Evolutionary conservation across 2,329 filamentous ascomycete species (phyloP).

Genomic region (Cladophialophora exuberans): DNA sequence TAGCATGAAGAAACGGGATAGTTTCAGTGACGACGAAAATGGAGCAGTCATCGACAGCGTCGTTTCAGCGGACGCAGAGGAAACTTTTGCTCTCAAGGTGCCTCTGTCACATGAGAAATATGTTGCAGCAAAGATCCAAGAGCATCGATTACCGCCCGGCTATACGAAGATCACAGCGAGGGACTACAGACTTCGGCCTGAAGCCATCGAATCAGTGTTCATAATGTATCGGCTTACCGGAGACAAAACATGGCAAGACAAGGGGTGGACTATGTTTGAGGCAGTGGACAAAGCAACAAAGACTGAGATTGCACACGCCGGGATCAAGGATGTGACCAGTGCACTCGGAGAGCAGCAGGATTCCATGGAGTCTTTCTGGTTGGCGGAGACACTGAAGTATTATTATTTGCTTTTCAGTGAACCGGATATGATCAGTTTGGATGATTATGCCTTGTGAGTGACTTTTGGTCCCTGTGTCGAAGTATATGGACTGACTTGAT

Average conservation of each 20-base stretch:
- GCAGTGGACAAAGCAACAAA: constrained; percentile 64
- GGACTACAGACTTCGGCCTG: constrained; percentile 58
- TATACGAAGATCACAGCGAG: constrained; percentile 44
- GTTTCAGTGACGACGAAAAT: constrained; percentile 24
- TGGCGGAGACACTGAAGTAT: constrained; percentile 56
- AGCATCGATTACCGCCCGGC: constrained; percentile 48
- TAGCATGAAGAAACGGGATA: constrained; percentile 34
- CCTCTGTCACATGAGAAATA: constrained; percentile 45
- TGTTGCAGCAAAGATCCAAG: constrained; percentile 43
- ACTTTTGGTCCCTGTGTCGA: neutral
- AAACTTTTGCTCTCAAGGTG: constrained; percentile 29
- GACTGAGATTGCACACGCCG: constrained; percentile 65
- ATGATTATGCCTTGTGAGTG: constrained; percentile 52
- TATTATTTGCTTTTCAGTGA: constrained; percentile 53
- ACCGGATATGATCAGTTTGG: constrained; percentile 46
- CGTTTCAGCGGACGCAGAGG: constrained; percentile 8
- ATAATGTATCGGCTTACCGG: constrained; percentile 76
- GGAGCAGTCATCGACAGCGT: constrained; percentile 28
- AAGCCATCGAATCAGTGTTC: constrained; percentile 81
- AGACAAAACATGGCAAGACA: constrained; percentile 65
- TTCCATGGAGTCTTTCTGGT: constrained; percentile 77
- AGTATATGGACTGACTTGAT: constrained; percentile 18
- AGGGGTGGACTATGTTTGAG: constrained; percentile 75
- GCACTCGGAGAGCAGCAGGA: constrained; percentile 53
- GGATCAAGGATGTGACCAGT: constrained; percentile 67